Base-by-base conservation (phyloP, 352 stramenopile genomes). In the Phytopythium montanum region DNA sequence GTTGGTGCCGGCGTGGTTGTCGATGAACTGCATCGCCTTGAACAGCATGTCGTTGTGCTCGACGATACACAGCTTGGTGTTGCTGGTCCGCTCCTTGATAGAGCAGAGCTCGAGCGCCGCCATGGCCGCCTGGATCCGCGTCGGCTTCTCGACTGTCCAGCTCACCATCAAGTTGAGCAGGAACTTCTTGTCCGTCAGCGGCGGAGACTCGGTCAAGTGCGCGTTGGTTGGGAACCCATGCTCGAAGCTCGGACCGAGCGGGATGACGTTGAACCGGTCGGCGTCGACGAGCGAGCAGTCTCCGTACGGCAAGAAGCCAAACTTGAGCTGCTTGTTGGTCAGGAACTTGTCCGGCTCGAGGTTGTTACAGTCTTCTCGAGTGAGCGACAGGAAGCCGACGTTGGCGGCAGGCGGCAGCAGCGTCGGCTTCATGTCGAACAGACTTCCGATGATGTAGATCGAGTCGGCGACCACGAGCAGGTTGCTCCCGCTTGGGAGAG, bases 121-220 rank as follows among this genome's bases (percentile, higher is more conserved):
- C 53, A 88, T 79, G 65, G 81, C 75, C 0, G 78, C 78, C 50
- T 88, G 78, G 28, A 88, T 75, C 0, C 78, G 73, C 28, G 75
- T 88, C 0, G 78, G 78, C 60, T 88, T 88, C 54, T 81, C 73
- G 16, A 80, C 68, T 10, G 78, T 86, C 75, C 73, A 88, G 63
- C 78, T 88, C 51, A 86, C 76, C 71, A 88, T 85, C 59, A 88
- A 61, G 44, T 85, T 88, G 8, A 88, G 60, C 45, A 88, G 48
- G 16, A 73, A 76, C 46, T 69, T 73, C 18, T 68, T 62, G 26
- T 39, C 42, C 41, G 64, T 44, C 41, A 62, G 57, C 2, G 56
- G 48, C 1, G 63, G 67, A n/a, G 52, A 44, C 5, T 68, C 66
- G 2, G 71, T 53, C 21, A 64, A 54, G 52, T 88, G 75, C 0